These are phyloP conservation scores for Nepenthes gracilis DNA, from an alignment of 148 eudicot species.

Conservation along the genomic window DNA sequence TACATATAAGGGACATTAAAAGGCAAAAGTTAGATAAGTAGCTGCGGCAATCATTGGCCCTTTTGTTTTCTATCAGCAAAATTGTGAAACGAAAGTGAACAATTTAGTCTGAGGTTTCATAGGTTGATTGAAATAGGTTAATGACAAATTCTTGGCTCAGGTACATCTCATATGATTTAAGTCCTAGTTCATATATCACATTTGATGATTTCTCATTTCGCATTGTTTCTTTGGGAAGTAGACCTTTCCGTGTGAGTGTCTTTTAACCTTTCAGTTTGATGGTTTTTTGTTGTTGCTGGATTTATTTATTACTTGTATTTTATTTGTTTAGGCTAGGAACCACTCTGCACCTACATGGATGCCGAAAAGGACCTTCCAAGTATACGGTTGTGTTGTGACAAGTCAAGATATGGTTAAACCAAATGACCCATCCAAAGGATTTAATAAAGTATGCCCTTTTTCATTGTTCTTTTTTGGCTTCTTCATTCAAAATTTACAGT, in stretches of 20 bases:
- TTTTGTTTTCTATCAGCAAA: no score
- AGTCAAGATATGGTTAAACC: constrained; percentile 77
- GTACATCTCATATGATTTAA: no score
- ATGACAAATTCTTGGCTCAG: no score
- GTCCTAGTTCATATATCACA: no score
- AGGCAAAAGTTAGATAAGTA: no score
- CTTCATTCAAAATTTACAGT: not conserved
- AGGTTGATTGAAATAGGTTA: no score
- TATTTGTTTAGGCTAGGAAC: constrained; percentile 30
- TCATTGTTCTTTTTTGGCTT: not conserved
- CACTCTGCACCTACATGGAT: constrained; percentile 21
- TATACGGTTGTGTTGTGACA: constrained; percentile 90
- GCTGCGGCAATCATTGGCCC: no score
- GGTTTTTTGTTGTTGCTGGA: not conserved
- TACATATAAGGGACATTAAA: no score
- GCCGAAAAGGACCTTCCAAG: constrained; percentile 72
- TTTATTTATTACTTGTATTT: not conserved
- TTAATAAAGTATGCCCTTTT: constrained; percentile 51
- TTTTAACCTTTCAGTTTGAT: not conserved
- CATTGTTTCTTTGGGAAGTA: no score
- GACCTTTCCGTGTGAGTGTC: not conserved
- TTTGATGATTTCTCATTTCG: no score
- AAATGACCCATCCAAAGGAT: constrained; percentile 42
- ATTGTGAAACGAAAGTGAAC: no score
- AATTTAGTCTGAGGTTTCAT: no score